phyloP scores from a whole-genome alignment of 257 asterid species.

The Scutellaria baicalensis region DNA sequence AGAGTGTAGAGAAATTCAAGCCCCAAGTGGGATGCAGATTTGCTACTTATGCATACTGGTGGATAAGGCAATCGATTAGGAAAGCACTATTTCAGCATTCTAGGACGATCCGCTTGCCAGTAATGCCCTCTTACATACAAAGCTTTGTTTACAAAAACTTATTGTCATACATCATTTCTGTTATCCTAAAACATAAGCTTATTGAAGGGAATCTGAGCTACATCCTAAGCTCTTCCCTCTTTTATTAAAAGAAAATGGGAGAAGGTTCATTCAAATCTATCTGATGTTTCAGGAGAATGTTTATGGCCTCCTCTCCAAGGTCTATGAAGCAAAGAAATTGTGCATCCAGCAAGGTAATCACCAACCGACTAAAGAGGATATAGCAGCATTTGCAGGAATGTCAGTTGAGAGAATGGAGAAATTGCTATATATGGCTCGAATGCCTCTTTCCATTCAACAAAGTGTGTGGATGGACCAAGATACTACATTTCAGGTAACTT shows the following conservation, averaged over 20 bases:
- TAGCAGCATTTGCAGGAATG: slow-evolving; percentile 65
- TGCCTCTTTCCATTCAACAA: slow-evolving; percentile 79
- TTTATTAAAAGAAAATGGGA: background rate
- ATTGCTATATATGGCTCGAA: slow-evolving; percentile 49
- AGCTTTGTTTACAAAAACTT: background rate
- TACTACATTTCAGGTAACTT: slow-evolving; percentile 43
- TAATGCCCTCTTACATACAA: slow-evolving; percentile 29
- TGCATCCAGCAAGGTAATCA: slow-evolving; percentile 58
- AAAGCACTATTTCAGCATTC: slow-evolving; percentile 86
- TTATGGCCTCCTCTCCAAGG: slow-evolving; percentile 66
- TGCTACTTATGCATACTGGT: slow-evolving; percentile 92
- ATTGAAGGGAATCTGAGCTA: background rate
- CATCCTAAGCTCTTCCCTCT: background rate
- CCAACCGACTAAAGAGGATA: slow-evolving; percentile 62
- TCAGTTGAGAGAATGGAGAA: slow-evolving; percentile 62
- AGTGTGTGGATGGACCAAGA: slow-evolving; percentile 68
- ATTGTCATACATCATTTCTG: background rate
- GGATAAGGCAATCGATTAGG: slow-evolving; percentile 84
- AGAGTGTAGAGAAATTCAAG: slow-evolving; percentile 87
- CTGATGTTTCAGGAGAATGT: slow-evolving; percentile 62
- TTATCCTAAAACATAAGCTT: background rate
- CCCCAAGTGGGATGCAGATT: slow-evolving; percentile 83
- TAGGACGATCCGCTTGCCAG: slow-evolving; percentile 88
- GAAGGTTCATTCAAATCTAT: slow-evolving; percentile 5
- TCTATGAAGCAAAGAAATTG: slow-evolving; percentile 53